Percentiles rank a stretch among this genome's conserved stretches.
Conservation (phyloP, 495 filamentous ascomycete genomes). For the Daldinia childiae region DNA sequence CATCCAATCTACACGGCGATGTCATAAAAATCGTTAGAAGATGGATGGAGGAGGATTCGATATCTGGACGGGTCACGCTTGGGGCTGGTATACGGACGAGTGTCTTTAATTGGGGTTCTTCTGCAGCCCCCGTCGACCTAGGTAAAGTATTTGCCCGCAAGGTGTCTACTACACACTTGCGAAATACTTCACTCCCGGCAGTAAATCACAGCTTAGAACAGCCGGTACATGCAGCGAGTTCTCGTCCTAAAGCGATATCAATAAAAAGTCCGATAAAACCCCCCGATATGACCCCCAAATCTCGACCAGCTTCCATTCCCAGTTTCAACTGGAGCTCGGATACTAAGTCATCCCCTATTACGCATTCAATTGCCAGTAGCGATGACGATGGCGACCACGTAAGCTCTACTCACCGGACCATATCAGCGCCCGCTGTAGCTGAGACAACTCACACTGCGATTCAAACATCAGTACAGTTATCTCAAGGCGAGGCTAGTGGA, state of each 20-base stretch:
- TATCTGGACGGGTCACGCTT: slow-evolving; percentile 58
- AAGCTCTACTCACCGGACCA: slow-evolving; percentile 4
- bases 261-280: slow-evolving; percentile 33
- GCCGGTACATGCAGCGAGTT: slow-evolving; percentile 4
- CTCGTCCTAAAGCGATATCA: slow-evolving; percentile 5
- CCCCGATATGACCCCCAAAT: background rate
- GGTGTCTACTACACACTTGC: slow-evolving; percentile 26
- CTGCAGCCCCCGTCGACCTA: slow-evolving; percentile 56
- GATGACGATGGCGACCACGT: background rate
- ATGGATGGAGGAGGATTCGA: slow-evolving; percentile 69
- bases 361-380: slow-evolving; percentile 1
- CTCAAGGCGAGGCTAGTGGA: background rate
- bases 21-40: slow-evolving; percentile 64
- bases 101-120: slow-evolving; percentile 65
- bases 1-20: slow-evolving; percentile 60
- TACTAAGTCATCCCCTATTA: slow-evolving; percentile 6
- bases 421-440: background rate
- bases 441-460: background rate
- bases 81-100: slow-evolving; percentile 53
- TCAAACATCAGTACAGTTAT: background rate
- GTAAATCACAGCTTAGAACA: slow-evolving; percentile 3
- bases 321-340: slow-evolving; percentile 36
- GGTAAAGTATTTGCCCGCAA: slow-evolving; percentile 55
- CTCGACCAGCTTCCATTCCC: slow-evolving; percentile 6
- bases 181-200: slow-evolving; percentile 32